phyloP scores from a whole-genome alignment of 768 basidiomycete genomes.

The Termitomyces sp. region DNA sequence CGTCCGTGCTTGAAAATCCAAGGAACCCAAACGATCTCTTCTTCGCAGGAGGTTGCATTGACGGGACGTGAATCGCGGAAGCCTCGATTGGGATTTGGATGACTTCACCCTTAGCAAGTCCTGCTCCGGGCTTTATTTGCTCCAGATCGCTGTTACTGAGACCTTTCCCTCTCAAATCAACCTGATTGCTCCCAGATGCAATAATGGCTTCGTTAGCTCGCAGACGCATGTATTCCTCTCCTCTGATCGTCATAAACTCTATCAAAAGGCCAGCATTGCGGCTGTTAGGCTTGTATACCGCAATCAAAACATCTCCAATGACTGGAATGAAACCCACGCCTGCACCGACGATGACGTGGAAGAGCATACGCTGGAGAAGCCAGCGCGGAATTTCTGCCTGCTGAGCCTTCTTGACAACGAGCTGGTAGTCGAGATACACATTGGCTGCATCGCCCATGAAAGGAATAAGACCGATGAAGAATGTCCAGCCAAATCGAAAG shows the following conservation, averaged over 20 bases:
- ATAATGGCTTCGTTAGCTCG: conserved; percentile 27
- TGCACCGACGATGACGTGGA: conserved; percentile 71
- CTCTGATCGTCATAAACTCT: conserved; percentile 77
- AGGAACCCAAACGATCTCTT: background rate
- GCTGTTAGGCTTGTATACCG: conserved; percentile 82
- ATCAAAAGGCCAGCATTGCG: conserved; percentile 86
- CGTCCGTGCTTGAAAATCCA: background rate
- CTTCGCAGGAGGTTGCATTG: background rate
- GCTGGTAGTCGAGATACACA: conserved; percentile 62
- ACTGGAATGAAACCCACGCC: conserved; percentile 65
- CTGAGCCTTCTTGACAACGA: conserved; percentile 73
- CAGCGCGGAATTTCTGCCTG: conserved; percentile 66
- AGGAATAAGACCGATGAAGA: conserved; percentile 75
- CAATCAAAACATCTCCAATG: conserved; percentile 73
- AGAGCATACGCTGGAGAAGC: conserved; percentile 70
- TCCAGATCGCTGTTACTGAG: conserved; percentile 31
- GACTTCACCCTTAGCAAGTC: background rate
- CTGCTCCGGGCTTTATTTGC: background rate
- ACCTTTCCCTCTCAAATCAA: conserved; percentile 12
- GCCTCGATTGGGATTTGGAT: background rate
- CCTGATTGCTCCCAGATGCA: conserved; percentile 3
- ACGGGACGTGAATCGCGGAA: background rate
- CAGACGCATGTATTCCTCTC: conserved; percentile 63
- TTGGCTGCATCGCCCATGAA: conserved; percentile 65
- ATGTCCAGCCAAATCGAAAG: conserved; percentile 83